phyloP scores from a whole-genome alignment of 768 basidiomycete genomes.

The Omphalotus guepiniiformis region DNA sequence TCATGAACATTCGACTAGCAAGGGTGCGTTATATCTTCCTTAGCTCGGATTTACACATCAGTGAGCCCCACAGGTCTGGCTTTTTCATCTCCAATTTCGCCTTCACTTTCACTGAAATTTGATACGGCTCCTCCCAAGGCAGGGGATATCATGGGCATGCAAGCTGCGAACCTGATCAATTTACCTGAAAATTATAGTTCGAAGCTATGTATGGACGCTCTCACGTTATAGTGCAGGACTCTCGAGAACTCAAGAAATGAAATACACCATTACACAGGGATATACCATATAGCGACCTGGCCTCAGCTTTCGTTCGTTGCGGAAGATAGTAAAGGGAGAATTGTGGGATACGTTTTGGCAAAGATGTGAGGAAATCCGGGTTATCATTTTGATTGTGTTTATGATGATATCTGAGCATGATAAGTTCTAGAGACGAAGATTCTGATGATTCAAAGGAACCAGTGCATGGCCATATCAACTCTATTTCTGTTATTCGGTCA shows the following conservation, averaged over 20 bases:
- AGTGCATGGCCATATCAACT: slow-evolving; percentile 90
- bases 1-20: slow-evolving; percentile 51
- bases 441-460: slow-evolving; percentile 53
- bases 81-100: slow-evolving; percentile 6
- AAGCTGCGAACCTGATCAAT: slow-evolving; percentile 90
- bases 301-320: slow-evolving; percentile 92
- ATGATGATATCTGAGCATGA: not conserved
- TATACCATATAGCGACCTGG: slow-evolving; percentile 90
- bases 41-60: slow-evolving; percentile 13
- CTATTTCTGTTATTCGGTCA: slow-evolving; percentile 89
- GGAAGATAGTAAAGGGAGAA: slow-evolving; percentile 81
- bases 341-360: slow-evolving; percentile 94
- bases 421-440: slow-evolving; percentile 29
- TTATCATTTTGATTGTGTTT: too few species aligned
- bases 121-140: slow-evolving; percentile 41
- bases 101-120: too few species aligned
- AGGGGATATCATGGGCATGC: slow-evolving; percentile 89
- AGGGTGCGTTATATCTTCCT: slow-evolving; percentile 28
- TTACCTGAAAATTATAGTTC: slow-evolving; percentile 89
- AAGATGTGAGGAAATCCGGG: slow-evolving; percentile 78
- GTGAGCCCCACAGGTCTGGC: not conserved
- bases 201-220: slow-evolving; percentile 77
- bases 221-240: slow-evolving; percentile 18
- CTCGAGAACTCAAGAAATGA: not conserved
- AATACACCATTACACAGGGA: slow-evolving; percentile 43